These are phyloP conservation scores for Fragosphaeria purpurea DNA, from an alignment of 2,329 filamentous ascomycete species.

Conservation along the genomic window DNA sequence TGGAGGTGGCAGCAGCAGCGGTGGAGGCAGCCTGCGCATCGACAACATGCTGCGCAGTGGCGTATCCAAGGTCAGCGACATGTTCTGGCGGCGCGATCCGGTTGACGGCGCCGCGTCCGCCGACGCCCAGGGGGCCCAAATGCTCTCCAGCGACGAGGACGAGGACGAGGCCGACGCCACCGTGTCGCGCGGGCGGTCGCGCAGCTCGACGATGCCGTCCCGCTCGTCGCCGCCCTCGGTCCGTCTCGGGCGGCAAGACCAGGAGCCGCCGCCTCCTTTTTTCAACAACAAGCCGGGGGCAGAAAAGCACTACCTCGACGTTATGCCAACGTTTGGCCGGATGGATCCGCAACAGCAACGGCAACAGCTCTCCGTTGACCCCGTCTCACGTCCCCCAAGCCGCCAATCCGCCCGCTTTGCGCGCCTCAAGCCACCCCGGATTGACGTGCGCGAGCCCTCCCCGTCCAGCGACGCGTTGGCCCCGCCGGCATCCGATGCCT, in stretches of 20 bases:
- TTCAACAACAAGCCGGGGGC: conserved; percentile 10
- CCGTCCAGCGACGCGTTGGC: conserved; percentile 21
- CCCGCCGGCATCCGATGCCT: conserved; percentile 4
- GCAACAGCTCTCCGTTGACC: not conserved
- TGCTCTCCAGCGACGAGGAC: conserved; percentile 25
- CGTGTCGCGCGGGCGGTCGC: conserved; percentile 26
- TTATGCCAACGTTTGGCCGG: conserved; percentile 38
- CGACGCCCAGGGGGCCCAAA: no score
- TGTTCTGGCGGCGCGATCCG: conserved; percentile 46
- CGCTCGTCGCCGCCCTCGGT: conserved; percentile 20
- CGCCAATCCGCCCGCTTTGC: conserved; percentile 36
- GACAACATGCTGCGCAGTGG: conserved; percentile 58
- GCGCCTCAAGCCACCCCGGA: conserved; percentile 37
- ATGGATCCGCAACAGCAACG: conserved; percentile 4
- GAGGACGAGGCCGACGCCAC: conserved; percentile 37
- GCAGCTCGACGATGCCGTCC: conserved; percentile 21
- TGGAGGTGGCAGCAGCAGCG: not conserved
- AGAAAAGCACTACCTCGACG: conserved; percentile 37
- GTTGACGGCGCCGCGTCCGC: conserved; percentile 24
- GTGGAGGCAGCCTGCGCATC: conserved; percentile 47
- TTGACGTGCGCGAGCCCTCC: conserved; percentile 35
- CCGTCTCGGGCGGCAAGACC: conserved; percentile 10
- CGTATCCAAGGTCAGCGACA: conserved; percentile 46
- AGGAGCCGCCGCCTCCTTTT: conserved; percentile 6
- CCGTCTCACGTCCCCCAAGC: conserved; percentile 24